phyloP scores from a whole-genome alignment of 2,329 filamentous ascomycete species.

The Plenodomus biglobosus region DNA sequence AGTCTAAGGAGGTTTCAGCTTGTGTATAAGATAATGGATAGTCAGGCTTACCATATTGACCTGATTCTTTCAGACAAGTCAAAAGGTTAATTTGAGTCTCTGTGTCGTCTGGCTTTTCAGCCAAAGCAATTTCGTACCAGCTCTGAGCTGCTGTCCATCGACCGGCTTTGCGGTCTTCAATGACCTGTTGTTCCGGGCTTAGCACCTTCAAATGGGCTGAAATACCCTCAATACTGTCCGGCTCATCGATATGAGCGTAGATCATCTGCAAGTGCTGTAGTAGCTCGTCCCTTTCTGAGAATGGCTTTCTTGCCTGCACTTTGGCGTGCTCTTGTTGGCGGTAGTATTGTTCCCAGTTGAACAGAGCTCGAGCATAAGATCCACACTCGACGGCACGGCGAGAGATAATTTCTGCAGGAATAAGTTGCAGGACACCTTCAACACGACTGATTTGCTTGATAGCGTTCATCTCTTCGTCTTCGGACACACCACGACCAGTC shows the following conservation, averaged over 20 bases:
- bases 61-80: constrained; percentile 89
- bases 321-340: constrained; percentile 54
- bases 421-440: constrained; percentile 68
- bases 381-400: constrained; percentile 88
- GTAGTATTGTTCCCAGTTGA: constrained; percentile 92
- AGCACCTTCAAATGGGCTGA: constrained; percentile 82
- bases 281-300: constrained; percentile 61
- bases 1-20: constrained; percentile 57
- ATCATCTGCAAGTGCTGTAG: constrained; percentile 85
- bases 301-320: constrained; percentile 51
- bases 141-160: constrained; percentile 93
- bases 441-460: constrained; percentile 64
- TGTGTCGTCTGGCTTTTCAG: constrained; percentile 72
- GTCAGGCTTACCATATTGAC: constrained; percentile 72
- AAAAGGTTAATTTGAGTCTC: constrained; percentile 82
- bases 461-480: constrained; percentile 56
- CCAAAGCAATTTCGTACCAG: constrained; percentile 92
- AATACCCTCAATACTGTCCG: constrained; percentile 93
- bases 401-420: constrained; percentile 73
- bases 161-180: constrained; percentile 90
- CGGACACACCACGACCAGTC: constrained; percentile 47
- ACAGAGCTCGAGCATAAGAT: constrained; percentile 87
- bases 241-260: constrained; percentile 96
- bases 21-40: constrained; percentile 6
- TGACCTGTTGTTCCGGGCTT: constrained; percentile 89